Evolutionary conservation across 2,329 filamentous ascomycete genomes (phyloP), one percentile per base, ranked within the genome.

Genomic region (Neophaeococcomyces mojaviensis): DNA sequence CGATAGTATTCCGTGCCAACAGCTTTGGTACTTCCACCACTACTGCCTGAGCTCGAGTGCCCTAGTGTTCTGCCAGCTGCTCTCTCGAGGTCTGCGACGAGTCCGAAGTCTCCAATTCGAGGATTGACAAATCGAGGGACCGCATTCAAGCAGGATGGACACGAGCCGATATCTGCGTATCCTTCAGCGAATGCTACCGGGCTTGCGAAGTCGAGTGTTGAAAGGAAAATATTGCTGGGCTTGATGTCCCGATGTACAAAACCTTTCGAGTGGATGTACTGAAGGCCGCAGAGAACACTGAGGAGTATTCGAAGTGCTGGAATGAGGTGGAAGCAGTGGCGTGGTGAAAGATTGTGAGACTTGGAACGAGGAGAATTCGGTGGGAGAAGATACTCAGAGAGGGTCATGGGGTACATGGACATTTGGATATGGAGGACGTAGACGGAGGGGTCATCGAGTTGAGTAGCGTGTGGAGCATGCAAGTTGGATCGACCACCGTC

Each of bases 201-300:
- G 1, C 54, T 59, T 1, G 66, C 63, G 1, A 74, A 55, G 35
- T 74, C 63, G 2, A 61, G 58, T 3, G 56, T 61, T 2, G 74
- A 76, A 0, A 85, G 65, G 60, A 85, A 83, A 22, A 85, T 76
- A 53, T 85, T 85, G 2, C 75, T 77, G 0, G 81, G 81, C 55
- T 85, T 85, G 18, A 85, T 67, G 56, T 85, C 81, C 8, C 81
- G 76, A 55, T 85, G 81, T 0, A 83, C 71, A 39, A 84, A 74
- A 4, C 71, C 70, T 48, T 78, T 70, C 0, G 67, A 63, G 54
- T 85, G 81, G 2, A 84, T 68, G 55, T 85, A 84, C 47, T 80
- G 72, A 2, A 84, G 73, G 1, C 81, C 81, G 7, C 79, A 74
- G 1, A 83, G 62, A 24, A 84, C 75, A 1, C 72, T 71, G 10